phyloP scores from a whole-genome alignment of 2,329 filamentous ascomycete genomes.

The Alternaria gansuensis region DNA sequence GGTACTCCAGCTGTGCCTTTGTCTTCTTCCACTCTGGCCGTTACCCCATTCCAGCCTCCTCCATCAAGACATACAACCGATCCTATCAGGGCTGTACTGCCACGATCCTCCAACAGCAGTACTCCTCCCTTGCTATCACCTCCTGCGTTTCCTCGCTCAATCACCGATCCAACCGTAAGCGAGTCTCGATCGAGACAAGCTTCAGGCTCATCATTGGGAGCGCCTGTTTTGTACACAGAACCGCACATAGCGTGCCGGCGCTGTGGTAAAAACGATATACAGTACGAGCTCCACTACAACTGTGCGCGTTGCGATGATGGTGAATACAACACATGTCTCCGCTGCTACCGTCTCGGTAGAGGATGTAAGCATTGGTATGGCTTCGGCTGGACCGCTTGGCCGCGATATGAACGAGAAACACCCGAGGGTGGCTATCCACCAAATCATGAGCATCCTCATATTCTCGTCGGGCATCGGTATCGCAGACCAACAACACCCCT shows the following conservation, averaged over 20 bases:
- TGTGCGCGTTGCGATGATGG: constrained; percentile 76
- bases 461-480: constrained; percentile 60
- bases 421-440: constrained; percentile 54
- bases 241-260: constrained; percentile 77
- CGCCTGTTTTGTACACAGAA: constrained; percentile 65
- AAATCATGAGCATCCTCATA: constrained; percentile 61
- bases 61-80: constrained; percentile 48
- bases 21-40: constrained; percentile 28
- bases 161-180: constrained; percentile 37
- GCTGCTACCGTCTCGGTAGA: constrained; percentile 78
- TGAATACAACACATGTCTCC: constrained; percentile 79
- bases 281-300: constrained; percentile 87
- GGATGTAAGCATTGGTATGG: constrained; percentile 91
- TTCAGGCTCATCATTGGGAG: constrained; percentile 22
- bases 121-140: constrained; percentile 40
- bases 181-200: constrained; percentile 32
- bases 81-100: constrained; percentile 33
- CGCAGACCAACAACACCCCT: constrained; percentile 39
- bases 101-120: constrained; percentile 34
- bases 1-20: constrained; percentile 33
- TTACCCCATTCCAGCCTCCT: constrained; percentile 28
- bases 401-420: constrained; percentile 65
- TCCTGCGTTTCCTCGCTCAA: constrained; percentile 42
- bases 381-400: constrained; percentile 77
- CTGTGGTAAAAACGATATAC: constrained; percentile 76